A percentile compares a stretch with the other conserved stretches of the same genome.
Evolutionary conservation across 371 early-diverging fungal genomes (phyloP).

Genomic region (Mucor velutinosus): DNA sequence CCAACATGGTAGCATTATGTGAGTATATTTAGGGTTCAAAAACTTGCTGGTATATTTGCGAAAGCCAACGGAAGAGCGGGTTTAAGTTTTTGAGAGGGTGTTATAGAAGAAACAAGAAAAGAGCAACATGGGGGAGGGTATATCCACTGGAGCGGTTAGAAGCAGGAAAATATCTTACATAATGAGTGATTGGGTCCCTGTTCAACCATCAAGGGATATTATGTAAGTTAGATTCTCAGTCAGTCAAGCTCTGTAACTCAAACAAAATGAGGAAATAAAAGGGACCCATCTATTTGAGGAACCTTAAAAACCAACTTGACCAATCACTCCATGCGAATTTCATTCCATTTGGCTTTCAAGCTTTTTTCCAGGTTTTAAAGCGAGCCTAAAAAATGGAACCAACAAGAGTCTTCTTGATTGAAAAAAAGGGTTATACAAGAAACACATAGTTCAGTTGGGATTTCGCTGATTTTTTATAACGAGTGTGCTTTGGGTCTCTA

Average conservation of each 20-base stretch:
- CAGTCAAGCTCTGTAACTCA: neutral
- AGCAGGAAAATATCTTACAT: neutral
- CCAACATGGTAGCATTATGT: neutral
- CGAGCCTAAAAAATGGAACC: neutral
- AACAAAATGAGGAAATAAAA: neutral
- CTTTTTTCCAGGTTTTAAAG: neutral
- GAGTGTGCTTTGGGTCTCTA: neutral
- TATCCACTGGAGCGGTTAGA: neutral
- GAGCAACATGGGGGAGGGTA: neutral
- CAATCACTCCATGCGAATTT: neutral
- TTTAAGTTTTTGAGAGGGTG: neutral
- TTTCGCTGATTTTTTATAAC: neutral
- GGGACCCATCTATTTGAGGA: neutral
- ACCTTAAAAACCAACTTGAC: neutral
- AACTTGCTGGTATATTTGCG: neutral
- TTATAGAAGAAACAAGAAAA: neutral
- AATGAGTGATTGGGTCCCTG: neutral
- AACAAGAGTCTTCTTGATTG: neutral
- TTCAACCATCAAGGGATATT: neutral
- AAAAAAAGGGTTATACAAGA: neutral
- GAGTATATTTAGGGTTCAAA: neutral
- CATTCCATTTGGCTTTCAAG: neutral
- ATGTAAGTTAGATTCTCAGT: neutral
- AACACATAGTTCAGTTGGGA: neutral
- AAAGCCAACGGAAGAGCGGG: neutral